Evolutionary conservation across 306 rosid species (phyloP), one percentile per base, ranked within the genome.

Genomic region (Trifolium pratense): DNA sequence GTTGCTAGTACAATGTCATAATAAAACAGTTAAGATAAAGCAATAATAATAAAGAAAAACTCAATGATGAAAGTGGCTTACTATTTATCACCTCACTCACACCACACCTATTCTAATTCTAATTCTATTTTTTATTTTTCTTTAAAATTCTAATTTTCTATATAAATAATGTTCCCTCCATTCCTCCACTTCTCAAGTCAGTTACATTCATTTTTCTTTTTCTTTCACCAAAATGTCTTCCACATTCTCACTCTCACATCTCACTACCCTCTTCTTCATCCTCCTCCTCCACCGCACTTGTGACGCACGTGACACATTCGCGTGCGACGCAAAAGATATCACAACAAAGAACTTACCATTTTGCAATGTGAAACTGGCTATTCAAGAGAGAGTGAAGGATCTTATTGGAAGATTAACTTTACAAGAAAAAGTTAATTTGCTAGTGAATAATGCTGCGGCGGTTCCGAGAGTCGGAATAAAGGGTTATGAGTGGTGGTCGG

Each of bases 401-500:
- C 81, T 93, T 1, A 68, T 91, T 0, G 89, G 88, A 37, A 87
- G 97, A 79, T 25, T 93, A 83, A 88, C 92, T 5, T 48, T 93
- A 75, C 53, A 83, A 56, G 98, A 93, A 90, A 93, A 93, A 79
- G 94, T 89, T 1, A 66, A 58, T 57, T 61, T 93, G 76, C 77
- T 93, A 6, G 96, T 71, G 39, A 81, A 88, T 84, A 81, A 64
- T 83, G 97, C 98, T 0, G 86, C 86, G 13, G 87, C 87, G 18
- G 88, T 93, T 77, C 89, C 91, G 0, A 65, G 96, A 32, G 76
- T 93, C 11, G 97, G 98, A 37, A 91, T 93, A 48, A 79, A 73
- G 72, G 89, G 92, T 3, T 93, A 93, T 6, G 98, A 91, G 65
- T 93, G 98, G 98, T 93, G 98, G 98, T 91, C 97, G n/a, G 98